Conservation (phyloP, 495 filamentous ascomycete species). For the Baudoinia panamericana region DNA sequence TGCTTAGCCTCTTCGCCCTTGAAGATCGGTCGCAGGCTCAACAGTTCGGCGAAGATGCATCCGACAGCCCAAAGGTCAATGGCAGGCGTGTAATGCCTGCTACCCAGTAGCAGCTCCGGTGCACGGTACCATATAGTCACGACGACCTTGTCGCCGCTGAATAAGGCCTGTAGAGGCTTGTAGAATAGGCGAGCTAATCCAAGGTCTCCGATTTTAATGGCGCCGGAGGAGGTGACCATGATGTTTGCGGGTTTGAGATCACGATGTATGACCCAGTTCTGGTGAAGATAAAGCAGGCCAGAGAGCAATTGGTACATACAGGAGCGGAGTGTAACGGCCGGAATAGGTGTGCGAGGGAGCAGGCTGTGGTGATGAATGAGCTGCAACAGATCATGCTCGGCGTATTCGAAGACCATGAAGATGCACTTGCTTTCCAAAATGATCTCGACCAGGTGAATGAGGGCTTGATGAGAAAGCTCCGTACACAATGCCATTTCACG, state of each 20-base stretch:
- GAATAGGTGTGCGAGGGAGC: conserved; percentile 72
- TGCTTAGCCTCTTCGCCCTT: conserved; percentile 98
- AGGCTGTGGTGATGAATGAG: conserved; percentile 98
- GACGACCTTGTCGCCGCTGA: conserved; percentile 92
- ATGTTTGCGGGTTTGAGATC: conserved; percentile 98
- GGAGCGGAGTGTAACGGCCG: conserved; percentile 73
- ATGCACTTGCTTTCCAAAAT: conserved; percentile 98
- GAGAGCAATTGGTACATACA: conserved; percentile 92
- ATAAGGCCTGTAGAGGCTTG: conserved; percentile 82
- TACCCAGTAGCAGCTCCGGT: conserved; percentile 82
- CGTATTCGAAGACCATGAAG: conserved; percentile 99
- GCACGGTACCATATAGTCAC: conserved; percentile 99
- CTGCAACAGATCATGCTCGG: conserved; percentile 90
- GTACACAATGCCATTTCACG: conserved; percentile 98
- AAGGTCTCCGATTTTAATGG: conserved; percentile 87
- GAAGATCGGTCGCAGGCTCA: conserved; percentile 87
- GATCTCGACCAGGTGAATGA: conserved; percentile 87
- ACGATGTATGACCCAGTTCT: conserved; percentile 93
- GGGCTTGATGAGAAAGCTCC: conserved; percentile 76
- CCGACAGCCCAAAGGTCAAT: conserved; percentile 96
- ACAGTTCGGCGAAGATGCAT: conserved; percentile 91
- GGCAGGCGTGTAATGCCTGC: conserved; percentile 86
- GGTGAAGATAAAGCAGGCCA: conserved; percentile 85
- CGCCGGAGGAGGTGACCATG: conserved; percentile 82
- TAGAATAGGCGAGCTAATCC: conserved; percentile 86